Conservation (phyloP, 2,329 filamentous ascomycete species). For the Pseudopithomyces chartarum region DNA sequence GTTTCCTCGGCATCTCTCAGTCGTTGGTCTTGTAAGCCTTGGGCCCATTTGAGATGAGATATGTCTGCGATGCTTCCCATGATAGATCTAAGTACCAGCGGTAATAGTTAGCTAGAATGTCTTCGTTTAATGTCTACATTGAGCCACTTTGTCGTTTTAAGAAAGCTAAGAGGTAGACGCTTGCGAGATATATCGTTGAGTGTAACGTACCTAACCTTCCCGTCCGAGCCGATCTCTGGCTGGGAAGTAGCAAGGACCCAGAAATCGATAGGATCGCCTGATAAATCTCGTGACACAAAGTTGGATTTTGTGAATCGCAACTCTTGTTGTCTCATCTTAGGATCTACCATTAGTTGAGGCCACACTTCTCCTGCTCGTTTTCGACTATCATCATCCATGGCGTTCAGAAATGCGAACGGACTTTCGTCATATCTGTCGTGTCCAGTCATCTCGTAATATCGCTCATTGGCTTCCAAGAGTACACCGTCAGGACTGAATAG, state of each 20-base stretch:
- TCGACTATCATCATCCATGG: constrained; percentile 45
- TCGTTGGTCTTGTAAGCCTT: constrained; percentile 37
- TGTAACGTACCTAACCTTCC: constrained; percentile 19
- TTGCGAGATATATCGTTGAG: no score
- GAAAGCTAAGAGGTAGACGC: no score
- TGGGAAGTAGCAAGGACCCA: constrained; percentile 49
- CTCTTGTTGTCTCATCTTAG: constrained; percentile 48
- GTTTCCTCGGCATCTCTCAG: constrained; percentile 37
- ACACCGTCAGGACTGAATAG: constrained; percentile 47
- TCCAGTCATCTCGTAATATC: constrained; percentile 56
- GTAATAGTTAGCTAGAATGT: no score
- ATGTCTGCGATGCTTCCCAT: constrained; percentile 41
- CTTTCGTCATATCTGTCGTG: constrained; percentile 44
- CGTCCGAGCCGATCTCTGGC: constrained; percentile 31
- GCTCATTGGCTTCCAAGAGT: constrained; percentile 51
- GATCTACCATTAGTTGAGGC: constrained; percentile 42
- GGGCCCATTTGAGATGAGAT: constrained; percentile 42
- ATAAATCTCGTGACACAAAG: constrained; percentile 38
- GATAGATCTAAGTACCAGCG: constrained; percentile 14
- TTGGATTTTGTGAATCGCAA: constrained; percentile 48
- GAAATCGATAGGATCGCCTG: constrained; percentile 49
- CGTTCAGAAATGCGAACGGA: constrained; percentile 51
- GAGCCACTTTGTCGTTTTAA: no score
- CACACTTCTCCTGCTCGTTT: constrained; percentile 45
- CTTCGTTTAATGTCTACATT: no score